Conservation (phyloP, 768 basidiomycete species). For the Leucocoprinus birnbaumii region DNA sequence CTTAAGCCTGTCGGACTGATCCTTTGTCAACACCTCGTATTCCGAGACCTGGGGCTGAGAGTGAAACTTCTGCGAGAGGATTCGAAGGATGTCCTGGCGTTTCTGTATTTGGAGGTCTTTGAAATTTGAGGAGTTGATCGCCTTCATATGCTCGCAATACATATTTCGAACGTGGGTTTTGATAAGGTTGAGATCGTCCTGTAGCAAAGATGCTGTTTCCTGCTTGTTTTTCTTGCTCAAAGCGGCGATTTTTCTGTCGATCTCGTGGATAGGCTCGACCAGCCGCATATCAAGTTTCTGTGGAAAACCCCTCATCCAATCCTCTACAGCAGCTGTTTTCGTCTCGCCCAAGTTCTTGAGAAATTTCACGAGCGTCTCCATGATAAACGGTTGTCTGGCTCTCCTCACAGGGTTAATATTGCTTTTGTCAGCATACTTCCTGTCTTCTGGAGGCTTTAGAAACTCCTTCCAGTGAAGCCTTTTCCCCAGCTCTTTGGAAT, state of each 20-base stretch:
- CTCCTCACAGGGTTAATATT: conserved; percentile 18
- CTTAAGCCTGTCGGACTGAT: conserved; percentile 33
- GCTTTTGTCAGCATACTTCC: conserved; percentile 19
- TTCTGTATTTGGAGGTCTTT: conserved; percentile 39
- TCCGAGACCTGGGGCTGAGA: conserved; percentile 18
- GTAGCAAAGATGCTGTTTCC: neutral
- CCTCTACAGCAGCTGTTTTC: neutral
- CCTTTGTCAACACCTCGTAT: conserved; percentile 25
- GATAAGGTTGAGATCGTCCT: conserved; percentile 34
- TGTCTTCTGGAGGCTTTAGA: conserved; percentile 17
- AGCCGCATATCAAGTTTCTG: neutral
- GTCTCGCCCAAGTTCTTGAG: conserved; percentile 14
- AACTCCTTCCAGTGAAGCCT: conserved; percentile 30
- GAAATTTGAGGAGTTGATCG: conserved; percentile 27
- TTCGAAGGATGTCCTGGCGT: conserved; percentile 52
- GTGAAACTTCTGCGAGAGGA: conserved; percentile 41
- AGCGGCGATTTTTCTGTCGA: neutral
- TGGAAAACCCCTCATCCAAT: neutral
- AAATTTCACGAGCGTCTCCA: conserved; percentile 38
- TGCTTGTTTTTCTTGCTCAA: neutral
- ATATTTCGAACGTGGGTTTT: conserved; percentile 36
- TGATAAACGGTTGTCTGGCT: conserved; percentile 30
- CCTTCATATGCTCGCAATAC: conserved; percentile 24
- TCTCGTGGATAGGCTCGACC: neutral
- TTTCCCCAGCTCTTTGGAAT: conserved; percentile 16